Evolutionary conservation across 768 basidiomycete genomes (phyloP).

Genomic region (Tulasnella sp.): DNA sequence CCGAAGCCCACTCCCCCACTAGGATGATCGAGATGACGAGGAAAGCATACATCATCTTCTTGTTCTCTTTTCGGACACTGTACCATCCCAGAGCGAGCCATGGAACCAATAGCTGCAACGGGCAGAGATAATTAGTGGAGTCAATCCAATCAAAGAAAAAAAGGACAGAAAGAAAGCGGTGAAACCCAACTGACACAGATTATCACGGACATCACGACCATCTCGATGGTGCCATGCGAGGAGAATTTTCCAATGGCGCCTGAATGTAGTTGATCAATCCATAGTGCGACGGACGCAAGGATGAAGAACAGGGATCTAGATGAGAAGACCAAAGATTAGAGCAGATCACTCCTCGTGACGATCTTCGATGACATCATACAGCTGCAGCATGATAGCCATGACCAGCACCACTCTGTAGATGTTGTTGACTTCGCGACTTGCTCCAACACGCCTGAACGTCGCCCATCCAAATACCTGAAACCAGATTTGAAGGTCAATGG

Average conservation of each 20-base stretch:
- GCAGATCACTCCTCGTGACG: no score
- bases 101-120: constrained; percentile 50
- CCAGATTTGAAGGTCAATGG: no score
- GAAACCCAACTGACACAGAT: no score
- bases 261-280: constrained; percentile 67
- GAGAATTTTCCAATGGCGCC: constrained; percentile 49
- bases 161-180: background rate
- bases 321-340: background rate
- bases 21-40: constrained; percentile 49
- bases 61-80: constrained; percentile 55
- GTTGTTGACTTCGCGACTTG: constrained; percentile 58
- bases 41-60: constrained; percentile 49
- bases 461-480: constrained; percentile 73
- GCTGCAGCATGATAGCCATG: constrained; percentile 11
- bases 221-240: constrained; percentile 38
- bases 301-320: constrained; percentile 77
- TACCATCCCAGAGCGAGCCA: constrained; percentile 76
- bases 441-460: constrained; percentile 78
- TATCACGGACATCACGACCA: constrained; percentile 45
- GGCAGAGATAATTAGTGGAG: background rate
- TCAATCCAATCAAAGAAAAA: constrained; percentile 6
- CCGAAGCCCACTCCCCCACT: constrained; percentile 54
- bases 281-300: constrained; percentile 52
- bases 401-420: constrained; percentile 43
- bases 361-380: no score